phyloP scores from a whole-genome alignment of 768 basidiomycete species.

The Cyathus striatus region DNA sequence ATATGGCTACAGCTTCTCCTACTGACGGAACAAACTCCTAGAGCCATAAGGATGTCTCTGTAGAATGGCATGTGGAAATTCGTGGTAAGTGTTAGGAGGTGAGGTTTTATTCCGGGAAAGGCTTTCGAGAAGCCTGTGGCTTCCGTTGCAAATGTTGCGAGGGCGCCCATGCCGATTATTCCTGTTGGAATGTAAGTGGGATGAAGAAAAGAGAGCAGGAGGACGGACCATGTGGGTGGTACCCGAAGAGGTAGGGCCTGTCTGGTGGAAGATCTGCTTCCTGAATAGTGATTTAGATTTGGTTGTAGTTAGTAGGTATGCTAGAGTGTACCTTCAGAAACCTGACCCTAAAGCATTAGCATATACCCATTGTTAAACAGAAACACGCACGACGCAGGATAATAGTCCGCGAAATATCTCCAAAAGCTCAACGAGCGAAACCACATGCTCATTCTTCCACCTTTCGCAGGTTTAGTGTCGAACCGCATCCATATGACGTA shows the following conservation, averaged over 20 bases:
- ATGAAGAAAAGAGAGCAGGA: constrained; percentile 11
- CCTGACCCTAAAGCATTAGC: neutral
- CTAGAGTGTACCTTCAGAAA: neutral
- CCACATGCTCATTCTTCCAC: constrained; percentile 73
- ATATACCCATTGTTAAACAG: constrained; percentile 1
- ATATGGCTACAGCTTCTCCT: constrained; percentile 89
- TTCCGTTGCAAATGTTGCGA: constrained; percentile 94
- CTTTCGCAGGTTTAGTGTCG: constrained; percentile 70
- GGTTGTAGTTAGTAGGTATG: neutral
- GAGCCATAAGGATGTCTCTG: constrained; percentile 80
- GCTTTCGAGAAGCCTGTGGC: constrained; percentile 86
- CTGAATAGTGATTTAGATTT: constrained; percentile 29
- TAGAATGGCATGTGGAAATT: constrained; percentile 95
- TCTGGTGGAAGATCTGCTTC: constrained; percentile 89
- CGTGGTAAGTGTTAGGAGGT: constrained; percentile 83
- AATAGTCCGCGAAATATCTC: constrained; percentile 90
- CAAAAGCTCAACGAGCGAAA: constrained; percentile 68
- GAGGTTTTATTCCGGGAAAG: constrained; percentile 90
- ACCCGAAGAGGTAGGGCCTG: constrained; percentile 93
- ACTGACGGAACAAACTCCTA: constrained; percentile 92
- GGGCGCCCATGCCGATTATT: constrained; percentile 97
- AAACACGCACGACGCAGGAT: constrained; percentile 73
- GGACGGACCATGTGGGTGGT: constrained; percentile 88
- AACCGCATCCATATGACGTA: constrained; percentile 81
- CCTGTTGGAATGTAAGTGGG: constrained; percentile 40